Conservation (phyloP, 179 eudicot genomes). For the Beta corolliflora region DNA sequence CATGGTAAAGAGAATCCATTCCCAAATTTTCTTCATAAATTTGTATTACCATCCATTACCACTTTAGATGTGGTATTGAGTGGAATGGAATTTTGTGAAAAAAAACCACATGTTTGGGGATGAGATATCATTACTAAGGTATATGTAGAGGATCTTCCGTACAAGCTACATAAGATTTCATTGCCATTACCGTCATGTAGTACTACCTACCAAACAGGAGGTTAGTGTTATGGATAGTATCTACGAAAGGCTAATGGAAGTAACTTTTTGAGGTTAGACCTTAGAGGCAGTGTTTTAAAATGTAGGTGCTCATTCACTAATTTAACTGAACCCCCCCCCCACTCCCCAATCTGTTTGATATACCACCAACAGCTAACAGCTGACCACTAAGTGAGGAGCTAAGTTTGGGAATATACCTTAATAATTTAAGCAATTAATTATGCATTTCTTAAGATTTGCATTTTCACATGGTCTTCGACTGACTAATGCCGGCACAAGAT, state of each 20-base stretch:
- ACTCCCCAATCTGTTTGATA: neutral
- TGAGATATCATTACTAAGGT: too few relatives aligned
- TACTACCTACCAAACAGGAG: too few relatives aligned
- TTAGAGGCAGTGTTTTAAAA: neutral
- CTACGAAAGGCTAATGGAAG: neutral
- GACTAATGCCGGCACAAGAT: neutral
- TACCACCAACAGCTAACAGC: neutral
- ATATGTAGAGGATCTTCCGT: too few relatives aligned
- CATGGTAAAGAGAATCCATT: too few relatives aligned
- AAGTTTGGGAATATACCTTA: neutral
- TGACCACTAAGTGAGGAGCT: neutral
- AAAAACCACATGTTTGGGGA: too few relatives aligned
- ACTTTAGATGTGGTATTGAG: too few relatives aligned
- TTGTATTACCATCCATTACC: too few relatives aligned
- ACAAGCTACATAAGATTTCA: too few relatives aligned
- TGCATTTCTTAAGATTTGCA: neutral
- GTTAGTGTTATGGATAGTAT: neutral
- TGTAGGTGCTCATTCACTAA: neutral
- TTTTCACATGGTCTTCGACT: neutral
- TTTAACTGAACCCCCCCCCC: neutral
- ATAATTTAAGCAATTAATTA: neutral
- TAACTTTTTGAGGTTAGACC: neutral
- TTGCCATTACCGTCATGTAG: too few relatives aligned
- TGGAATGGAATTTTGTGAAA: too few relatives aligned
- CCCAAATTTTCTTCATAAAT: too few relatives aligned